A percentile compares a stretch with the other conserved stretches of the same genome.
Evolutionary conservation across 345 rosid genomes (phyloP).

Genomic region (Gossypium anomalum): DNA sequence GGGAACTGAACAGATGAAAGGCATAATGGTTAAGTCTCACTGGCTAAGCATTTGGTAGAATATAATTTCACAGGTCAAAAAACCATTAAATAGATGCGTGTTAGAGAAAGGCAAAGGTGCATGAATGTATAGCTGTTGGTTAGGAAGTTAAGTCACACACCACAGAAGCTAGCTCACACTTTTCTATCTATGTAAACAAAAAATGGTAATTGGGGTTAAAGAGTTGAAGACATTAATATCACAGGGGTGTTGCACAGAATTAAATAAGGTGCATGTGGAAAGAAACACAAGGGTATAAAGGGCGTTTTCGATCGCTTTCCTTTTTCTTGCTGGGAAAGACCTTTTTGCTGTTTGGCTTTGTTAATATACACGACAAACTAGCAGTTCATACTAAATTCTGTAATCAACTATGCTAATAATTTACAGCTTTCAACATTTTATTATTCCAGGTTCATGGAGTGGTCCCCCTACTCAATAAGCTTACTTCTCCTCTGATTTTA

Average conservation of each 20-base stretch:
- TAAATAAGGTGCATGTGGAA: constrained; percentile 2
- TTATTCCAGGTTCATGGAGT: neutral
- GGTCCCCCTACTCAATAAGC: neutral
- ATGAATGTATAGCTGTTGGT: neutral
- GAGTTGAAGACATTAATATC: neutral
- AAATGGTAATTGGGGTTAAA: neutral
- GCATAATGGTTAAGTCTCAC: neutral
- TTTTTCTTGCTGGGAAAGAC: neutral
- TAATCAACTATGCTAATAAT: neutral
- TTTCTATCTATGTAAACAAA: neutral
- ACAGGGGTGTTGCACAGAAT: neutral
- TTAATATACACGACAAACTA: neutral
- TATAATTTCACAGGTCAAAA: neutral
- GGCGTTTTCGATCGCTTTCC: neutral
- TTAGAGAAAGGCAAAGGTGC: neutral
- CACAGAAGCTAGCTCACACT: neutral
- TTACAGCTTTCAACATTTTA: neutral
- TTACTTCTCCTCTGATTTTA: too few species aligned
- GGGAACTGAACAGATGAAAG: neutral
- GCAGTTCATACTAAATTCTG: neutral
- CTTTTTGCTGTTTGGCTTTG: neutral
- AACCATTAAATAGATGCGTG: neutral
- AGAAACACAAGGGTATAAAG: neutral
- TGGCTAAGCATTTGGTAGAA: too few species aligned
- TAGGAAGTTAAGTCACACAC: constrained; percentile 8